Conservation (phyloP, 257 asterid genomes). For the Salvia miltiorrhiza region DNA sequence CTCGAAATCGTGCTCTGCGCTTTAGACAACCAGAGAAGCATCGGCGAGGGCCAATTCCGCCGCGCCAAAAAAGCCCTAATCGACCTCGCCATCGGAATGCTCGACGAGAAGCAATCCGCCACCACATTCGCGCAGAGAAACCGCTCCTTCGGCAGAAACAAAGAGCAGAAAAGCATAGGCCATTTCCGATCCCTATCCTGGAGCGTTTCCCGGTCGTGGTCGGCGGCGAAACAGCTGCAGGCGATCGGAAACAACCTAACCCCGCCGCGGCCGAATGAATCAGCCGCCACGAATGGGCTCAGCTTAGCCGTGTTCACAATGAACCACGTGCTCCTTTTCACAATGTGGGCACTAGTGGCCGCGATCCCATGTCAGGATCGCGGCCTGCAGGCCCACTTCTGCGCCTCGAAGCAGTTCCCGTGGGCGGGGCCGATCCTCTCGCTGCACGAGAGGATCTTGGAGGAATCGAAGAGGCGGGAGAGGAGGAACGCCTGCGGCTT, state of each 20-base stretch:
- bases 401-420: constrained; percentile 44
- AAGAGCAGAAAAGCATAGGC: constrained; percentile 38
- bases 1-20: constrained; percentile 65
- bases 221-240: constrained; percentile 85
- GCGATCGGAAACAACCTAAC: constrained; percentile 64
- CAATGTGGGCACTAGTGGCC: constrained; percentile 94
- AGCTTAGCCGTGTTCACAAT: constrained; percentile 63
- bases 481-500: constrained; percentile 67
- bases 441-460: constrained; percentile 79
- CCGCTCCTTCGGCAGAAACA: constrained; percentile 72
- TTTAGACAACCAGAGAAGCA: constrained; percentile 40
- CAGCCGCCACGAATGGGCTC: constrained; percentile 71
- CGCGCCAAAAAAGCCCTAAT: constrained; percentile 63
- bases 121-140: constrained; percentile 56
- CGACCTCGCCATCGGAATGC: constrained; percentile 52
- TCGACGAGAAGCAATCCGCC: constrained; percentile 56
- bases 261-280: constrained; percentile 62
- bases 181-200: constrained; percentile 84
- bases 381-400: constrained; percentile 74
- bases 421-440: constrained; percentile 70
- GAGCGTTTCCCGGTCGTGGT: constrained; percentile 94
- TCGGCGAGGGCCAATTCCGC: constrained; percentile 74
- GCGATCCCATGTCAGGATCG: constrained; percentile 99
- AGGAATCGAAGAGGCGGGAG: constrained; percentile 81
- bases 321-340: constrained; percentile 68